Conservation (phyloP, 1,284 basidiomycete species). For the Taiwanofungus camphoratus region DNA sequence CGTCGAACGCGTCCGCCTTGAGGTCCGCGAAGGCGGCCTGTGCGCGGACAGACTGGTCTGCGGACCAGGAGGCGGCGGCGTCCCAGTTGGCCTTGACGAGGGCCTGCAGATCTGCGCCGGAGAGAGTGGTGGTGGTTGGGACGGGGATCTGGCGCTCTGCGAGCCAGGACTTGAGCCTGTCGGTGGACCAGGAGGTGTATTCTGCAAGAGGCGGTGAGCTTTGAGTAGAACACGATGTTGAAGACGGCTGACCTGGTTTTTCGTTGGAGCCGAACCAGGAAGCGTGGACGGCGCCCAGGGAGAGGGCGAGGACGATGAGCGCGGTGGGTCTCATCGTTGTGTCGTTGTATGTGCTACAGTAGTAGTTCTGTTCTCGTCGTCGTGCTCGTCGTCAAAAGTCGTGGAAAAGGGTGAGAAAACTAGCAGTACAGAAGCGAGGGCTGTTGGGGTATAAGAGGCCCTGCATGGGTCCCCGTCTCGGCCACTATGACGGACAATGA, state of each 20-base stretch:
- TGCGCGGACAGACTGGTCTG: constrained; percentile 58
- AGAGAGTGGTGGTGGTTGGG: constrained; percentile 39
- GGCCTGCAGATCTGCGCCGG: constrained; percentile 22
- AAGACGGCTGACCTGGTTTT: constrained; percentile 11
- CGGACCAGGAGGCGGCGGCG: constrained; percentile 52
- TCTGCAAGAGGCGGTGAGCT: constrained; percentile 2
- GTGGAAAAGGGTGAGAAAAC: too few species aligned
- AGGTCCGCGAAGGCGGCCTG: constrained; percentile 36
- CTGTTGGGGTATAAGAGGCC: too few species aligned
- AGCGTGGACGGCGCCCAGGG: constrained; percentile 36
- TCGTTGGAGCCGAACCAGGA: constrained; percentile 48
- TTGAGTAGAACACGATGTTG: background rate
- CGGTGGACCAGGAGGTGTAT: constrained; percentile 18
- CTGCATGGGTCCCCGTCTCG: too few species aligned
- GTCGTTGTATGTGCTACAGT: too few species aligned
- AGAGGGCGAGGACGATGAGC: constrained; percentile 32
- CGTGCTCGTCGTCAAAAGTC: too few species aligned
- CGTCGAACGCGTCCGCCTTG: constrained; percentile 53
- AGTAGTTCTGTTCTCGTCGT: too few species aligned
- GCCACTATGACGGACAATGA: too few species aligned
- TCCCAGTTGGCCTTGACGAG: constrained; percentile 20
- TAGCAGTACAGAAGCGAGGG: too few species aligned
- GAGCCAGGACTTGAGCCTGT: constrained; percentile 66
- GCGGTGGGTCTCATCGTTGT: constrained; percentile 38
- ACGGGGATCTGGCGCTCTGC: constrained; percentile 55